phyloP scores from a whole-genome alignment of 768 basidiomycete species.

The Boletus speciosus region DNA sequence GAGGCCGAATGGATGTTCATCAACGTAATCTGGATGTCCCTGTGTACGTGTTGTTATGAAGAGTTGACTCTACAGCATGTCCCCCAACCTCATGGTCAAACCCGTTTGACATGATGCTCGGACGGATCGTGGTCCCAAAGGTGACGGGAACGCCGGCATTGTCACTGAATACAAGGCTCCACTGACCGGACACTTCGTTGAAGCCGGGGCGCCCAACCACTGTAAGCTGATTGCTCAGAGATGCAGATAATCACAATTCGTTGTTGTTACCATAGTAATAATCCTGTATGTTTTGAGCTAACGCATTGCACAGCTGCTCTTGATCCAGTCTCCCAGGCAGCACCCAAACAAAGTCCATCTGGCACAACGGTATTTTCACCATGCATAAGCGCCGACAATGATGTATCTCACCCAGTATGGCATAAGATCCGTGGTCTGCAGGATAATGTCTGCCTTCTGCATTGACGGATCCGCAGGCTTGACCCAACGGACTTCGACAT shows the following conservation, averaged over 20 bases:
- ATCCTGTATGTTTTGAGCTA: neutral
- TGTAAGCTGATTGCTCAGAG: neutral
- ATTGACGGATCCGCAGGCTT: neutral
- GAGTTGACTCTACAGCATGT: neutral
- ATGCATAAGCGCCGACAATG: no score
- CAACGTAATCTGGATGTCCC: conserved; percentile 1
- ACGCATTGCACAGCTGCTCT: neutral
- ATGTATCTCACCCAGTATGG: neutral
- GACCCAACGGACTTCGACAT: neutral
- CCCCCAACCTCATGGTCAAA: conserved; percentile 2
- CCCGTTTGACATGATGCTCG: neutral
- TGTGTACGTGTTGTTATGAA: neutral
- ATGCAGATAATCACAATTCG: neutral
- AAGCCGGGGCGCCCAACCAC: neutral
- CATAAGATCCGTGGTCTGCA: conserved; percentile 2
- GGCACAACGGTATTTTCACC: neutral
- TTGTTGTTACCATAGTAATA: neutral
- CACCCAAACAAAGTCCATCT: conserved; percentile 10
- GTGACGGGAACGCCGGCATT: neutral
- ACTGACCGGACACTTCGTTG: neutral
- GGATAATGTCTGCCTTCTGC: neutral
- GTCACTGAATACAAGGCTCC: neutral
- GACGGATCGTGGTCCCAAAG: neutral
- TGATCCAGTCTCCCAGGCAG: neutral
- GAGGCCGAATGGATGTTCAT: neutral